phyloP scores from a whole-genome alignment of 2,329 filamentous ascomycete genomes.

The Alternaria sp. region DNA sequence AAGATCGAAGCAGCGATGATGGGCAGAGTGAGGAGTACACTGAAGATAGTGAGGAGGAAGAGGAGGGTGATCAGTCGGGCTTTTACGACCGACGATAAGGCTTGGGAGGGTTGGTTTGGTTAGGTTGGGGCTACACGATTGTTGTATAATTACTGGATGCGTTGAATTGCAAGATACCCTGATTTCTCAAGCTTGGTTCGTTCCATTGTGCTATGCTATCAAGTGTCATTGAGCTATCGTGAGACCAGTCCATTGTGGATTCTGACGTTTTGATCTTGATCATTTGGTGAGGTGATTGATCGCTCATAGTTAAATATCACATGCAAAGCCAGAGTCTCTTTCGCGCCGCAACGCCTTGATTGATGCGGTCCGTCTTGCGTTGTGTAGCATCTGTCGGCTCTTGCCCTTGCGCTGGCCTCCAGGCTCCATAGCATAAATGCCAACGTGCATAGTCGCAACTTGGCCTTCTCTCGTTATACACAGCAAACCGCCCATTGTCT shows the following conservation, averaged over 20 bases:
- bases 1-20: conserved; percentile 29
- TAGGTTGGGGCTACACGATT: background rate
- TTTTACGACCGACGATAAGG: conserved; percentile 23
- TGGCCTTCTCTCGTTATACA: background rate
- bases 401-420: background rate
- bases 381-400: background rate
- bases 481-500: background rate
- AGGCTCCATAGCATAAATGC: background rate
- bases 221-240: background rate
- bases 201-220: background rate
- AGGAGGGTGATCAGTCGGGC: conserved; percentile 40
- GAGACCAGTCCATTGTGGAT: background rate
- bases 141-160: background rate
- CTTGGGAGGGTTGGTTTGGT: background rate
- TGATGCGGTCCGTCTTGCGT: background rate
- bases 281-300: background rate
- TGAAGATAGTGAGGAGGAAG: background rate
- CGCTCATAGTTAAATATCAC: background rate
- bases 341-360: background rate
- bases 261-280: background rate
- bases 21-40: conserved; percentile 44
- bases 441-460: background rate
- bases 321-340: background rate
- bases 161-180: conserved; percentile 13
- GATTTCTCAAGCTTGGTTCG: background rate